Evolutionary conservation across 176 grass and related monocot species (phyloP).

Genomic region (Oryza glumipatula): DNA sequence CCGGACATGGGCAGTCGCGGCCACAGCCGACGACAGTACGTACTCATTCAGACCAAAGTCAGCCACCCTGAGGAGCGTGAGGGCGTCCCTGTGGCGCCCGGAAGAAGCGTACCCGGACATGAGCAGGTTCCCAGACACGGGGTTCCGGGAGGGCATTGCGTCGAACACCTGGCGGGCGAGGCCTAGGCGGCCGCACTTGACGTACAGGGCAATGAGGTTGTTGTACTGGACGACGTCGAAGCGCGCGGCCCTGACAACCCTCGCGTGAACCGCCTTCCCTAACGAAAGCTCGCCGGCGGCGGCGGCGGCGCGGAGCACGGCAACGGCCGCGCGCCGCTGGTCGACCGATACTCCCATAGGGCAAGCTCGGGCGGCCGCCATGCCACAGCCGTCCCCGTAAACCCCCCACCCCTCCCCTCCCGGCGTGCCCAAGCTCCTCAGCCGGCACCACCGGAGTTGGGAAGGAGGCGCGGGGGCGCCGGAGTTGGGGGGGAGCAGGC

Average conservation of each 20-base stretch:
- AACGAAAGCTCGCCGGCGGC: conserved; percentile 37
- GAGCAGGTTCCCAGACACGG: conserved; percentile 57
- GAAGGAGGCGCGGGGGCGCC: neutral
- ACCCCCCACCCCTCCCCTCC: neutral
- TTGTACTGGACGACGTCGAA: conserved; percentile 66
- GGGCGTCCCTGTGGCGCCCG: conserved; percentile 47
- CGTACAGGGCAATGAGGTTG: conserved; percentile 61
- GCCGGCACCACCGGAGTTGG: neutral
- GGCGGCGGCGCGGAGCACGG: conserved; percentile 40
- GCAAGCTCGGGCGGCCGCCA: neutral
- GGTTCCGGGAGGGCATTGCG: conserved; percentile 59
- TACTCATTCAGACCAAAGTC: conserved; percentile 69
- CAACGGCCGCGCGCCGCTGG: conserved; percentile 42
- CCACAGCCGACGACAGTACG: conserved; percentile 45
- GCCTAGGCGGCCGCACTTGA: conserved; percentile 46
- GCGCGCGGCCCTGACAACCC: conserved; percentile 28
- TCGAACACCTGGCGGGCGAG: conserved; percentile 63
- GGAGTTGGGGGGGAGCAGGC: neutral
- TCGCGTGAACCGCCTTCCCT: conserved; percentile 54
- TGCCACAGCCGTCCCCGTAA: neutral
- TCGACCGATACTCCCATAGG: neutral
- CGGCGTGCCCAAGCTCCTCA: neutral
- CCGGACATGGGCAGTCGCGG: conserved; percentile 47
- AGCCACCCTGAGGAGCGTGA: conserved; percentile 53
- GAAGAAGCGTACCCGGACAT: conserved; percentile 65